Conservation (phyloP, 352 stramenopile species). For the Phytophthora lateralis region DNA sequence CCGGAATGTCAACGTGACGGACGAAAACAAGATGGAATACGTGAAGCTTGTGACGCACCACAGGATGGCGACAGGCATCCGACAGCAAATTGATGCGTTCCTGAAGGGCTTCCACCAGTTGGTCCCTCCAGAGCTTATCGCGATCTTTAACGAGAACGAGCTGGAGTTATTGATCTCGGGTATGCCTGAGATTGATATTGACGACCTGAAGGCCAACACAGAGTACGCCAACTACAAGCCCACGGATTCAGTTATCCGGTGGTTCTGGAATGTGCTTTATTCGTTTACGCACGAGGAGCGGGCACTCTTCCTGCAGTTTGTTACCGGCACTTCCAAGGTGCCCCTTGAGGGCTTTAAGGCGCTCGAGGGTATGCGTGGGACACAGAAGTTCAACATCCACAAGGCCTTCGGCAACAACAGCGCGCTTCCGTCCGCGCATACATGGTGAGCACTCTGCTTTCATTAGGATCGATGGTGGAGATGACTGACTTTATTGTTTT, state of each 20-base stretch:
- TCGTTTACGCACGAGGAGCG: slow-evolving; percentile 91
- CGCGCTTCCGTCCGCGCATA: slow-evolving; percentile 94
- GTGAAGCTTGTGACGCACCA: slow-evolving; percentile 96
- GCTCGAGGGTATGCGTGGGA: slow-evolving; percentile 98
- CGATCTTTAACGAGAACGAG: slow-evolving; percentile 95
- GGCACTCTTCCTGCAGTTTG: slow-evolving; percentile 93
- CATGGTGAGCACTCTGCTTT: slow-evolving; percentile 80
- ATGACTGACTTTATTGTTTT: slow-evolving; percentile 22
- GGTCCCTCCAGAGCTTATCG: slow-evolving; percentile 89
- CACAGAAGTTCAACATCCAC: slow-evolving; percentile 99
- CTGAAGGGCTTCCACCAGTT: slow-evolving; percentile 92
- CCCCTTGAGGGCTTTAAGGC: slow-evolving; percentile 98
- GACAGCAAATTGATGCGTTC: slow-evolving; percentile 93
- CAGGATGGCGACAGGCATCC: slow-evolving; percentile 99
- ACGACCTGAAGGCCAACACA: slow-evolving; percentile 93
- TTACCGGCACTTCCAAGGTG: slow-evolving; percentile 92
- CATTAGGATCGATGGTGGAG: slow-evolving; percentile 3
- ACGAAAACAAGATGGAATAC: slow-evolving; percentile 96
- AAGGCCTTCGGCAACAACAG: slow-evolving; percentile 94
- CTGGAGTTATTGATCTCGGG: slow-evolving; percentile 93
- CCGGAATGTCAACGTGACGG: slow-evolving; percentile 84
- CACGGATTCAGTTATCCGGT: slow-evolving; percentile 90
- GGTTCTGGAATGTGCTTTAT: slow-evolving; percentile 95
- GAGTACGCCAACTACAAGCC: slow-evolving; percentile 94
- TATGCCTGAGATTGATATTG: slow-evolving; percentile 94